Base-by-base conservation (phyloP, 257 asterid species). In the Plantago major region DNA sequence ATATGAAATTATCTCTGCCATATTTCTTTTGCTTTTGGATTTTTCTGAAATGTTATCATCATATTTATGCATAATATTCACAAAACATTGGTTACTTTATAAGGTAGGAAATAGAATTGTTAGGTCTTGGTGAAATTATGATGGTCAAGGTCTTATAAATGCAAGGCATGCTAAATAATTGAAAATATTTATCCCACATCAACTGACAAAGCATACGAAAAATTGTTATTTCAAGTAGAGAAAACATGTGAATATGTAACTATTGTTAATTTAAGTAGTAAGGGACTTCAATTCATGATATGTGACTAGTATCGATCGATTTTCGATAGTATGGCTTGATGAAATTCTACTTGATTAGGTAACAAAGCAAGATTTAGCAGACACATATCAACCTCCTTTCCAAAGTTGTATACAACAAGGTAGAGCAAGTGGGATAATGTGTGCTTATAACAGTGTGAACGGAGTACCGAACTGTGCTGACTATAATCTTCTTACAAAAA, bases 371-470 rank as follows among this genome's bases (percentile, higher is more conserved):
- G 98, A 90, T 72, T 46, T 90, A 83, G 91, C 88, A 3, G 98
- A 90, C 76, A 82, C 98, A 50, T 90, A 66, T 77, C 92, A 90
- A 66, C 96, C 96, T n/a, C 96, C 98, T 11, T 90, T 90, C 48
- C 68, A 64, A 42, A 81, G 84, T 13, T 88, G 98, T 67, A 71
- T 90, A 43, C 60, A 75, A 66, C 84, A 90, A 61, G 96, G 81
- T 42, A 69, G 61, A 63, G 98, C 98, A 1, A 90, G 95, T 71
- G 96, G 98, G n/a, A 80, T 90, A 45, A 90, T 90, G 98, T 90
- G 98, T 70, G 95, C 98, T 57, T 90, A 88, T 71, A 90, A 90
- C 60, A 69, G 95, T 14, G 91, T 90, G 4, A 88, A 90, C 63
- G 96, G 95, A 0, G 69, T 90, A 9, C 98, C 98, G 45, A 85